These are phyloP conservation scores for Plasmodium falciparum DNA, from an alignment of 169 alveolate species.

Conservation along the genomic window DNA sequence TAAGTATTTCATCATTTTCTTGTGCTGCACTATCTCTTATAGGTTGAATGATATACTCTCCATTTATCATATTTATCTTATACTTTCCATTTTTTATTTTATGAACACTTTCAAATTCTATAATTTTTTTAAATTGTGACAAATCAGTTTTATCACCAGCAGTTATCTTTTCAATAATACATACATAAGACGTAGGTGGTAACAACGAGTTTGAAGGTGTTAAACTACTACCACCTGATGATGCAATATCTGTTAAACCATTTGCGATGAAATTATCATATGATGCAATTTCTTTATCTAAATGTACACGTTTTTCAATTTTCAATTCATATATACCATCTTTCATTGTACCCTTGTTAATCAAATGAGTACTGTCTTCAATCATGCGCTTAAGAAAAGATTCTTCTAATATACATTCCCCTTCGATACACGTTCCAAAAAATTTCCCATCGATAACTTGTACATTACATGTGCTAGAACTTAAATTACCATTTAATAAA, in stretches of 20 bases:
- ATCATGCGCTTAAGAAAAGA: background rate
- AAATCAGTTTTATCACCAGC: too few species aligned
- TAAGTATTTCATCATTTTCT: background rate
- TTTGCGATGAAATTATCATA: too few species aligned
- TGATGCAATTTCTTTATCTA: background rate
- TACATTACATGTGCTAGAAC: slow-evolving; percentile 5
- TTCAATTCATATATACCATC: slow-evolving; percentile 18
- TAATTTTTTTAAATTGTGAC: background rate
- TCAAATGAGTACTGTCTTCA: background rate
- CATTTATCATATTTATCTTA: too few species aligned
- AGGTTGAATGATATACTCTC: too few species aligned
- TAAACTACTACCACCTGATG: too few species aligned
- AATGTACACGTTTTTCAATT: slow-evolving; percentile 14
- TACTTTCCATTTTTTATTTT: too few species aligned
- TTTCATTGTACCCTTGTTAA: background rate
- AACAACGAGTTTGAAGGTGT: too few species aligned
- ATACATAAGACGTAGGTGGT: too few species aligned
- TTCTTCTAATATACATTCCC: background rate
- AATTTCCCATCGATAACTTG: background rate
- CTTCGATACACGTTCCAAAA: background rate
- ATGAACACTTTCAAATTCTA: too few species aligned
- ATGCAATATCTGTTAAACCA: too few species aligned
- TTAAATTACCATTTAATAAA: background rate
- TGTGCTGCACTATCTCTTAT: too few species aligned
- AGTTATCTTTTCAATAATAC: too few species aligned